Percentiles rank a stretch among this genome's conserved stretches.
phyloP scores from a whole-genome alignment of 345 rosid genomes.

The Lenwebbia sp. region DNA sequence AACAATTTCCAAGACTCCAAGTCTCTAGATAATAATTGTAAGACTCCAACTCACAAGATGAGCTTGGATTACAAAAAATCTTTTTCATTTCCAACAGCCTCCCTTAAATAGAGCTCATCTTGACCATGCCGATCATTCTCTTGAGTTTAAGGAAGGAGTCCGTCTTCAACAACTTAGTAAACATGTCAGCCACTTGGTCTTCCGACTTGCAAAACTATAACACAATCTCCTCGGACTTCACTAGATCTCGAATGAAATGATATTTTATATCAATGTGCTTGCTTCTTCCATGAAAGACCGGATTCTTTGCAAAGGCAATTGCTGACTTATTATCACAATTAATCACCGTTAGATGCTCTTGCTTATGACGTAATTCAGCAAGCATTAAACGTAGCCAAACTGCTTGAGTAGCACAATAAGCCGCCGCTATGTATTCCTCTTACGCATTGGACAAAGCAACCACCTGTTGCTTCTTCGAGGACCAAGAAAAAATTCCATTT shows the following conservation, averaged over 20 bases:
- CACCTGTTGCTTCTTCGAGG: not conserved
- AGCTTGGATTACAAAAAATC: no score
- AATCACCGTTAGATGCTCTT: not conserved
- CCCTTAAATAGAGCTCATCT: not conserved
- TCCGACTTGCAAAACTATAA: not conserved
- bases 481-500: not conserved
- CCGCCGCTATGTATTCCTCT: not conserved
- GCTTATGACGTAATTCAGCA: not conserved
- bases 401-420: not conserved
- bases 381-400: not conserved
- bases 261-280: not conserved
- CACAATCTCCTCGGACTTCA: not conserved
- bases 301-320: not conserved
- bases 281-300: not conserved
- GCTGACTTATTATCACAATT: not conserved
- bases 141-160: not conserved
- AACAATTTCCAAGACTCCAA: no score
- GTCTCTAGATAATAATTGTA: no score
- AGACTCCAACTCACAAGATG: no score
- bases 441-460: not conserved
- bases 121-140: not conserved
- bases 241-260: not conserved
- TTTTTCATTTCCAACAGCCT: not conserved
- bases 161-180: not conserved
- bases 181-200: not conserved